Base-by-base conservation (phyloP, 2,329 filamentous ascomycete genomes). In the Diaporthe humulicola region DNA sequence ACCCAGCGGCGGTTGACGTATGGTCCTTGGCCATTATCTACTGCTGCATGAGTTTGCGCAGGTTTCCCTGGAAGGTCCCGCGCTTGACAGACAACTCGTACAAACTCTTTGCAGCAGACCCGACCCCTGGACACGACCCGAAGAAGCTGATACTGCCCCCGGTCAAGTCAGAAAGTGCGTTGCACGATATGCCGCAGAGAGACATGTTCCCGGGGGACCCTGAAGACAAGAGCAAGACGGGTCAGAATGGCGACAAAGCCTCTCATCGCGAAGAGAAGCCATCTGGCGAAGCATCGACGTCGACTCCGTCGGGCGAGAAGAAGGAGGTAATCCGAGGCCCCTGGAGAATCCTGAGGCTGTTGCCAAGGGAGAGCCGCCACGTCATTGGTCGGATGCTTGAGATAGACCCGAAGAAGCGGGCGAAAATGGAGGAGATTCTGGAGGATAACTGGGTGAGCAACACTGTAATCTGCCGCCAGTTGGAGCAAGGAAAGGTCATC, bases 1-100 rank as follows among this genome's bases (percentile, higher is more conserved):
- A 99, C 80, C 95, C 97, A 1, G 94, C 96, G 76, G 95, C 95
- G 9, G 95, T 96, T 1, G 97, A 99, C 85, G 95, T 99, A 75
- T 99, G 97, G 97, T 99, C 97, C 15, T 88, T 99, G 75, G 97
- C 96, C 25, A 99, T 99, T 79, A 98, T 99, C 73, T 99, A 96
- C 85, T 98, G 97, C 85, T 99, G 97, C 87, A 99, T 99, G 97
- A 97, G 95, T 7, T 88, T 99, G 56, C 91, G 97, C 30, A 89
- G 97, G 48, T 99, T 99, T 81, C 97, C 97, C 0, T 99, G 97
- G 97, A 99, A 99, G 86, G 92, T 97, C 48, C 97, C 97, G 6
- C 92, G 96, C 54, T 87, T 95, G 82, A 94, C 94, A 4, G 97
- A 99, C 83, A 98, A 98, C 83, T 98, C 95, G 0, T 99, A 95